Evolutionary conservation across 2,329 filamentous ascomycete species (phyloP).

Genomic region (Penicillium sp.): DNA sequence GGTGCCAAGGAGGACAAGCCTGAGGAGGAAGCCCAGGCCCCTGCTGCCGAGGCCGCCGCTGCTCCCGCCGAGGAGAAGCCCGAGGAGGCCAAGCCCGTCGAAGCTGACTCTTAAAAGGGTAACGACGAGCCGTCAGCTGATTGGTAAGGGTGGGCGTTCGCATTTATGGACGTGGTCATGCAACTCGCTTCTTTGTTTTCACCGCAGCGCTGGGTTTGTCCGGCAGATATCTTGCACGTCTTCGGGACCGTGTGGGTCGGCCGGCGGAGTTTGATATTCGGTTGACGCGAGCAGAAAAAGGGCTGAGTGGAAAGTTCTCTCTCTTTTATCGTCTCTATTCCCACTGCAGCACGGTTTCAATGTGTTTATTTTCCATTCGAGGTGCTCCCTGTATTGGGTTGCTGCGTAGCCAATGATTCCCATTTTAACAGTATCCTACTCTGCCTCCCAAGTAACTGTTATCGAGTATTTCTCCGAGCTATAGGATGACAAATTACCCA

Average conservation of each 20-base stretch:
- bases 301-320: conserved; percentile 44
- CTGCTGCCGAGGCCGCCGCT: conserved; percentile 32
- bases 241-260: conserved; percentile 40
- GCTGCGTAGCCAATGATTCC: conserved; percentile 15
- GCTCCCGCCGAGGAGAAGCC: conserved; percentile 44
- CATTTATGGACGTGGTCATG: conserved; percentile 37
- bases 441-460: neutral
- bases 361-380: conserved; percentile 36
- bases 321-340: conserved; percentile 45
- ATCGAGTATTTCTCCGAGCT: neutral
- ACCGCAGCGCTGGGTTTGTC: conserved; percentile 38
- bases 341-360: conserved; percentile 42
- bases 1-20: conserved; percentile 64
- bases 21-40: conserved; percentile 43
- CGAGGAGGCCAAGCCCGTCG: conserved; percentile 40
- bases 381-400: conserved; percentile 9
- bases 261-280: conserved; percentile 48
- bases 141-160: conserved; percentile 34
- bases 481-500: neutral
- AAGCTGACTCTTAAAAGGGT: conserved; percentile 37
- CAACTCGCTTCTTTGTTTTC: conserved; percentile 37
- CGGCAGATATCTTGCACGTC: conserved; percentile 37
- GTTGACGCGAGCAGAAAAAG: conserved; percentile 40
- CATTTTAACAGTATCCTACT: neutral
- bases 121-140: conserved; percentile 28